A percentile compares a stretch with the other conserved stretches of the same genome.
These are phyloP conservation scores for Dalbergia cochinchinensis DNA, from an alignment of 306 rosid species.

Conservation along the genomic window DNA sequence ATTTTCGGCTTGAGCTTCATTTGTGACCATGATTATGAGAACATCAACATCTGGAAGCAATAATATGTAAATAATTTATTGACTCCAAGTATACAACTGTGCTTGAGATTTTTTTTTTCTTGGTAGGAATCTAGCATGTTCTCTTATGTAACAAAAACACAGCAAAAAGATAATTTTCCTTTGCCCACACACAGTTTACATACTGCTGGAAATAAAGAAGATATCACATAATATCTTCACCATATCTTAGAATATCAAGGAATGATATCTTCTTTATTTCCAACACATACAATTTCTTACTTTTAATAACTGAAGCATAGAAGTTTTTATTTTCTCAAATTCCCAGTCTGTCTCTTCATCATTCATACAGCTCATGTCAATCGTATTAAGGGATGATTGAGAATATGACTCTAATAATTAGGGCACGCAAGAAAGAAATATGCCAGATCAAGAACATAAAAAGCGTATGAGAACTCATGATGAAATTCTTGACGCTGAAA, in stretches of 20 bases:
- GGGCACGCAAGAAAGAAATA: slow-evolving; percentile 4
- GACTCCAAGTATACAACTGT: slow-evolving; percentile 20
- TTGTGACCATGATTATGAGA: slow-evolving; percentile 91
- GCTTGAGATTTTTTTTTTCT: slow-evolving; percentile 32
- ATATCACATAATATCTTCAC: too few species aligned
- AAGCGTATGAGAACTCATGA: slow-evolving; percentile 13
- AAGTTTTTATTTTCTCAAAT: background rate
- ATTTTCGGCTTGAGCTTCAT: slow-evolving; percentile 86
- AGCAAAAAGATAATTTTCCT: slow-evolving; percentile 1
- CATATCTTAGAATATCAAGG: too few species aligned
- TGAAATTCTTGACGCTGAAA: slow-evolving; percentile 1
- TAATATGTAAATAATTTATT: slow-evolving; percentile 33
- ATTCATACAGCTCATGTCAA: slow-evolving; percentile 28
- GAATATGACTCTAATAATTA: slow-evolving; percentile 26
- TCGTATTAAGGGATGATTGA: slow-evolving; percentile 6
- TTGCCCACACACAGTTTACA: background rate
- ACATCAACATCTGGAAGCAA: slow-evolving; percentile 78
- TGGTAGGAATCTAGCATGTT: slow-evolving; percentile 31
- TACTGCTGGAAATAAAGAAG: too few species aligned
- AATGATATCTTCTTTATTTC: too few species aligned
- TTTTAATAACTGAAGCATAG: too few species aligned
- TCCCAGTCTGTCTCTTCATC: slow-evolving; percentile 20
- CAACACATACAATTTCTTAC: too few species aligned
- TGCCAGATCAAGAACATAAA: slow-evolving; percentile 7
- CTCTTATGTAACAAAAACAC: slow-evolving; percentile 13